Base-by-base conservation (phyloP, 1,284 basidiomycete genomes). In the Rhodotorula sp. region DNA sequence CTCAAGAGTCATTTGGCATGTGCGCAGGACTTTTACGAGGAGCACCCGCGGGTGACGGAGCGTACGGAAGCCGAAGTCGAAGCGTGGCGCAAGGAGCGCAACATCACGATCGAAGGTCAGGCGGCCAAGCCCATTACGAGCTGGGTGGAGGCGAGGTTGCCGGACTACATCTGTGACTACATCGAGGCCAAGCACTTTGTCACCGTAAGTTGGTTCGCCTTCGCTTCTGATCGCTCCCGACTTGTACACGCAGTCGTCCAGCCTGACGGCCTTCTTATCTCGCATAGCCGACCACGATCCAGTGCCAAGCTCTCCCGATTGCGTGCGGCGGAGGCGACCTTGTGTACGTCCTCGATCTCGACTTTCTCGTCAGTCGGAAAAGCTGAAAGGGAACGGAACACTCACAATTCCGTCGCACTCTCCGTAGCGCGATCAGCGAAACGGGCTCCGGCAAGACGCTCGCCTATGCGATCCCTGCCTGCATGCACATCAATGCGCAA, bases 371-470 rank as follows among this genome's bases (percentile, higher is more conserved):
- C 23, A n/a, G n/a, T 43, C 47, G n/a, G 23, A 23, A 10, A 14
- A 45, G 5, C n/a, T 34, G 21, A n/a, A 38, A 55, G 34, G 66
- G 21, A 52, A 14, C 19, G 66, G 21, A 52, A 14, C 19, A 2
- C 23, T 18, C 23, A 7, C 19, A 43, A 43, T 43, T 12, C 38
- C 38, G 52, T 28, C 49, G 16, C n/a, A 2, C 31, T 38, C 26
- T 26, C 59, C 38, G 28, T 49, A 71, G 70, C 60, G 72, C 64
- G 10, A 67, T 70, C 48, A 66, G 97, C 28, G 87, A 90, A 73
- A 99, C 97, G 19, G 97, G 97, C 23, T 93, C 90, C 21, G 97
- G 97, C 64, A 99, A 99, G 84, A 99, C 97, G 3, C 86, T 99
- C 74, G 95, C 97, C 0, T 99, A 99, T 84, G 85, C 98, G 70